These are phyloP conservation scores for Fraxinus americana DNA, from an alignment of 257 asterid species.

Conservation along the genomic window DNA sequence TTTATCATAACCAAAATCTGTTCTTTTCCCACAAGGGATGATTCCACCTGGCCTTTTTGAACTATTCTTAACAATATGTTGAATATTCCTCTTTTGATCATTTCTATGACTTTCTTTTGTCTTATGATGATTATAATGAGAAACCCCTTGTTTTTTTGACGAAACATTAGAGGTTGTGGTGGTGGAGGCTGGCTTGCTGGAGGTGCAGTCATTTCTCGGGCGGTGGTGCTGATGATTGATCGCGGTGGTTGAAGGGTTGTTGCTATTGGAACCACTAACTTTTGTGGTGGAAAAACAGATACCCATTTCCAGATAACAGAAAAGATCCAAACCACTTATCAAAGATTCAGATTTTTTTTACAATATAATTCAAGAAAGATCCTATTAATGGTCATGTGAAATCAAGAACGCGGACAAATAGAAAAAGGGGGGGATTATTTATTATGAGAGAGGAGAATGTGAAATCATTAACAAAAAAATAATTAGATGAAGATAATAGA, in stretches of 20 bases:
- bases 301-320: slow-evolving; percentile 57
- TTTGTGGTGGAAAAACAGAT: slow-evolving; percentile 74
- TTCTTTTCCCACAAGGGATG: slow-evolving; percentile 85
- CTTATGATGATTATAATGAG: slow-evolving; percentile 35
- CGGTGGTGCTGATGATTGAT: slow-evolving; percentile 29
- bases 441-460: slow-evolving; percentile 26
- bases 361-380: slow-evolving; percentile 3
- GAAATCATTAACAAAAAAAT: slow-evolving; percentile 31
- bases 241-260: slow-evolving; percentile 40
- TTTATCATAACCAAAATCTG: slow-evolving; percentile 95
- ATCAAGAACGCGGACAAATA: slow-evolving; percentile 3
- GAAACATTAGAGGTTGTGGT: slow-evolving; percentile 12
- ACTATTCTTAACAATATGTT: slow-evolving; percentile 40
- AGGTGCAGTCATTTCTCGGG: slow-evolving; percentile 32
- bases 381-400: slow-evolving; percentile 27
- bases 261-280: slow-evolving; percentile 71
- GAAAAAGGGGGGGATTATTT: slow-evolving; percentile 23
- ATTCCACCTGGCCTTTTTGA: slow-evolving; percentile 63
- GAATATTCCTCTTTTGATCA: slow-evolving; percentile 50
- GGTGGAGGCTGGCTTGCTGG: slow-evolving; percentile 22
- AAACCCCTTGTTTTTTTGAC: slow-evolving; percentile 38
- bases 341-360: slow-evolving; percentile 22
- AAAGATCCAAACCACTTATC: slow-evolving; percentile 17
- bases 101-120: slow-evolving; percentile 37
- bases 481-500: slow-evolving; percentile 51